A percentile compares a stretch with the other conserved stretches of the same genome.
phyloP scores from a whole-genome alignment of 257 asterid genomes.

The Agastache rugosa region DNA sequence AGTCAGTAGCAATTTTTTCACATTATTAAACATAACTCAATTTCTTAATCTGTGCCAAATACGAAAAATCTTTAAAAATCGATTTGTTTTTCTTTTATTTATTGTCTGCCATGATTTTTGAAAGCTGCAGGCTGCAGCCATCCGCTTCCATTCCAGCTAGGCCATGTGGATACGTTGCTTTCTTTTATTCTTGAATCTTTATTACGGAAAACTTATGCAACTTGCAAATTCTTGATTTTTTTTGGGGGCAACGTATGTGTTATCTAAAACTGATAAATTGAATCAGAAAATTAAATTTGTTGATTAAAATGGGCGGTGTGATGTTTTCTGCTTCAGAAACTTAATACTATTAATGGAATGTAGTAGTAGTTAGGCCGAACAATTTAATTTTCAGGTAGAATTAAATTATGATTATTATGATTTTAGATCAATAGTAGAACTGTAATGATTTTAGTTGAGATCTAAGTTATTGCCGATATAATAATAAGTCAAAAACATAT shows the following conservation, averaged over 20 bases:
- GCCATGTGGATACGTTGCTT: slow-evolving; percentile 63
- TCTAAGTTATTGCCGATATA: slow-evolving; percentile 2
- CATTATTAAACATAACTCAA: not conserved
- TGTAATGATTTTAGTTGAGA: slow-evolving; percentile 34
- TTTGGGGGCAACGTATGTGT: too few species aligned
- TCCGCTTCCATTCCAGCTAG: slow-evolving; percentile 51
- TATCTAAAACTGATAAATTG: not conserved
- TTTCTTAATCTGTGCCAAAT: slow-evolving; percentile 8
- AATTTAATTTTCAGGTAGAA: not conserved
- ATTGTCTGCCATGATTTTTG: slow-evolving; percentile 30
- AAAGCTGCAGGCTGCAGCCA: slow-evolving; percentile 53
- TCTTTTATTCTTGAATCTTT: slow-evolving; percentile 30
- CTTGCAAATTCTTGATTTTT: not conserved
- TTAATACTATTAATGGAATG: not conserved
- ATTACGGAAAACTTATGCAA: not conserved
- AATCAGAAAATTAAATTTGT: too few species aligned
- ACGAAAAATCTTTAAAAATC: not conserved
- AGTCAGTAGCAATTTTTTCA: slow-evolving; percentile 21
- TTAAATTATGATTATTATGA: not conserved
- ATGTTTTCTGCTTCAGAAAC: not conserved
- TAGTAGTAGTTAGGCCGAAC: not conserved
- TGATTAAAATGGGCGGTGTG: not conserved
- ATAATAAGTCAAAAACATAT: slow-evolving; percentile 25
- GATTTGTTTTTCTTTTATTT: not conserved
- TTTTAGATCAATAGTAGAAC: not conserved